These are phyloP conservation scores for Cystobasidium slooffiae DNA, from an alignment of 1,284 basidiomycete genomes.

Conservation along the genomic window DNA sequence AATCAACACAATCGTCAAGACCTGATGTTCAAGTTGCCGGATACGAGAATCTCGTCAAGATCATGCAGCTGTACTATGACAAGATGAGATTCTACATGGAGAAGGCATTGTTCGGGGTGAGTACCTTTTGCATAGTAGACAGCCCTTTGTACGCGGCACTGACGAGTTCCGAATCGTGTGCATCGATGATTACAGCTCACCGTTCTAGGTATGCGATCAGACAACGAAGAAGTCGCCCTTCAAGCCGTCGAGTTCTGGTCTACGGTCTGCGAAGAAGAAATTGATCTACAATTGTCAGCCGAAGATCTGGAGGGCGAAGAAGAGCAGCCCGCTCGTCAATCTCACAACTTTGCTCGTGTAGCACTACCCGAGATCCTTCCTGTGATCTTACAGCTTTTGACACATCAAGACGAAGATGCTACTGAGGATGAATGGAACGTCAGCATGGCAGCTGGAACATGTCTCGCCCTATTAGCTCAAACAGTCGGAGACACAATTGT, in stretches of 20 bases:
- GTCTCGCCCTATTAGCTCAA: conserved; percentile 83
- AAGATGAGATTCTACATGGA: conserved; percentile 99
- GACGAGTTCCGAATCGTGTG: too few relatives aligned
- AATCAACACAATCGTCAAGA: conserved; percentile 86
- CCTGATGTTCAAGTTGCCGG: conserved; percentile 85
- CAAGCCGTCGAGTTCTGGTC: conserved; percentile 99
- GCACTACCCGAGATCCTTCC: conserved; percentile 94
- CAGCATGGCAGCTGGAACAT: conserved; percentile 96
- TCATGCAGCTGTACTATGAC: conserved; percentile 98
- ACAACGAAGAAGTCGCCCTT: conserved; percentile 86
- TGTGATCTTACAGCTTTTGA: conserved; percentile 84
- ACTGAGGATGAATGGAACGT: conserved; percentile 99
- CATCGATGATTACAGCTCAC: conserved; percentile 70
- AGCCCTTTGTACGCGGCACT: neutral
- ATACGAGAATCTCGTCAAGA: conserved; percentile 92
- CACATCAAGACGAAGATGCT: conserved; percentile 92
- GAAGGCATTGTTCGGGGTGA: conserved; percentile 91
- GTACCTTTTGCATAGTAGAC: conserved; percentile 54
- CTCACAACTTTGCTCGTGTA: conserved; percentile 89
- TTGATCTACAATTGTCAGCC: conserved; percentile 90
- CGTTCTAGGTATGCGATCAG: conserved; percentile 96
- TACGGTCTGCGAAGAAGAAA: conserved; percentile 97
- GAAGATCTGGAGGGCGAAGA: conserved; percentile 67
- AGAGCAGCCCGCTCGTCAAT: conserved; percentile 63
- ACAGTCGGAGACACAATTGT: conserved; percentile 92